phyloP scores from a whole-genome alignment of 1,139 yeast species.

The Lodderomyces theae region DNA sequence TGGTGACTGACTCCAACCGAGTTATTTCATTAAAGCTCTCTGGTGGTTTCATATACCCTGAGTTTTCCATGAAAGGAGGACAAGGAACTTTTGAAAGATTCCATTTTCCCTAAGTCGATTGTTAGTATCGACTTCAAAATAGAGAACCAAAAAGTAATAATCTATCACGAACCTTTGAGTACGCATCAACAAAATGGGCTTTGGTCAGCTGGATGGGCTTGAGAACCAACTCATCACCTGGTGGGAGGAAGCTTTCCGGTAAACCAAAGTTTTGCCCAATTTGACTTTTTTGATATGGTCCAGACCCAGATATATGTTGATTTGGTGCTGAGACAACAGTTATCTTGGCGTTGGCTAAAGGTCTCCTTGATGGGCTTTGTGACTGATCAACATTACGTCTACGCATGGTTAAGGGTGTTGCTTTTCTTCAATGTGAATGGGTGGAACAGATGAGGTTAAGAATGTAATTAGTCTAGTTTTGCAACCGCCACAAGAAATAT shows the following conservation, averaged over 20 bases:
- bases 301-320: not conserved
- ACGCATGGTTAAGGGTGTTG: no score
- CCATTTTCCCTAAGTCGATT: conserved; percentile 41
- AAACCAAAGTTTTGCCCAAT: not conserved
- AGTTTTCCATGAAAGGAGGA: conserved; percentile 50
- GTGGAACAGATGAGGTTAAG: no score
- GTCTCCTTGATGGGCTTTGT: not conserved
- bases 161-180: conserved; percentile 36
- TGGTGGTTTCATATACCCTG: conserved; percentile 60
- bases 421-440: no score
- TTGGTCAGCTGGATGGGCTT: conserved; percentile 44
- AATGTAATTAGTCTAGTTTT: no score
- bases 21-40: conserved; percentile 45
- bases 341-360: not conserved
- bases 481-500: not conserved
- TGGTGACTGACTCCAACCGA: conserved; percentile 41
- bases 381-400: not conserved
- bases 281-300: conserved; percentile 1
- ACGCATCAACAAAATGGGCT: conserved; percentile 60
- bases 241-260: not conserved
- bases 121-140: no score
- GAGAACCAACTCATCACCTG: conserved; percentile 19
- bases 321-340: not conserved
- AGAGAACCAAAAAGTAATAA: not conserved
- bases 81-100: conserved; percentile 55